phyloP scores from a whole-genome alignment of 768 basidiomycete genomes.

The Asterophora parasitica region DNA sequence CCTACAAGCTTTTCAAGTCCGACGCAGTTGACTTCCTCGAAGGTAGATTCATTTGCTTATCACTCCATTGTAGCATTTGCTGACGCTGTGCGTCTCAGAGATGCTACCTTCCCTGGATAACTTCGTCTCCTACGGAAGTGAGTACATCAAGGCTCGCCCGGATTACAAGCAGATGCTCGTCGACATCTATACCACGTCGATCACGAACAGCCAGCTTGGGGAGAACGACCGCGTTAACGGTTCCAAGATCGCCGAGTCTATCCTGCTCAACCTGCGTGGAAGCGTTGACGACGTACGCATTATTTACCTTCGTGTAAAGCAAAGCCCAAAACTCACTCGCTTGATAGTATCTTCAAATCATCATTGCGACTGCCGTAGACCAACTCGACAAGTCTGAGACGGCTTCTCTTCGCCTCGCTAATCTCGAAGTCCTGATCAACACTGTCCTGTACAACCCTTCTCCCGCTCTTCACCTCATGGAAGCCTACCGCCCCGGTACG shows the following conservation, averaged over 20 bases:
- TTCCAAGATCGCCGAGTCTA: constrained; percentile 78
- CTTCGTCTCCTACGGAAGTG: constrained; percentile 79
- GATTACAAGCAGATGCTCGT: constrained; percentile 79
- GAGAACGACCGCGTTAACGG: constrained; percentile 83
- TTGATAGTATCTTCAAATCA: constrained; percentile 54
- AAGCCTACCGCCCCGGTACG: constrained; percentile 49
- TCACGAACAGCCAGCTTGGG: constrained; percentile 67
- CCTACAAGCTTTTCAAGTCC: constrained; percentile 76
- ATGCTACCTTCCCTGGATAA: constrained; percentile 89
- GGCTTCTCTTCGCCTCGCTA: constrained; percentile 61
- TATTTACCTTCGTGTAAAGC: not conserved
- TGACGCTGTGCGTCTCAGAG: constrained; percentile 38
- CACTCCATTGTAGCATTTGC: not conserved
- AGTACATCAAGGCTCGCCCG: constrained; percentile 62
- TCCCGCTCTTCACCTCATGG: constrained; percentile 73
- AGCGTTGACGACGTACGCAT: constrained; percentile 68
- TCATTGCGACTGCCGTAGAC: constrained; percentile 58
- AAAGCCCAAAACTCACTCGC: constrained; percentile 3
- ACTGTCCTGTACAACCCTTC: constrained; percentile 79
- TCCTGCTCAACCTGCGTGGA: constrained; percentile 76
- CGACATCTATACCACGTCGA: constrained; percentile 77
- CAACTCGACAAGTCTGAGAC: constrained; percentile 62
- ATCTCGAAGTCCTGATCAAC: constrained; percentile 82
- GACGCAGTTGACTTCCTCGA: constrained; percentile 86
- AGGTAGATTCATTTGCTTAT: constrained; percentile 38